Conservation (phyloP, 1,284 basidiomycete genomes). For the Tilletia walkeri region DNA sequence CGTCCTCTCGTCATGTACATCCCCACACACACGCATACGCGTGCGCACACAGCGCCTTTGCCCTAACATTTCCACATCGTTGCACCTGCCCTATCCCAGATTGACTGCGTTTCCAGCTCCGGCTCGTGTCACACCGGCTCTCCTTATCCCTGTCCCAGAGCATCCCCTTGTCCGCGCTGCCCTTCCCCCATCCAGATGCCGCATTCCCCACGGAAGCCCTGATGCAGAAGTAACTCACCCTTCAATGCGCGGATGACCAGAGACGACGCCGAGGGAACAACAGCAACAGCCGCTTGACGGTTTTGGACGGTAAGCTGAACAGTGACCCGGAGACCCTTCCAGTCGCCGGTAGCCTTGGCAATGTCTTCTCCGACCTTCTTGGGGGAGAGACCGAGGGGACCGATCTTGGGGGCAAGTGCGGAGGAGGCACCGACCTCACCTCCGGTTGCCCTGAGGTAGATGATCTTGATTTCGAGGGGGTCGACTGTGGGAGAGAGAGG, state of each 20-base stretch:
- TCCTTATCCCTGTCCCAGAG: too few species aligned
- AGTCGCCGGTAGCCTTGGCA: conserved; percentile 95
- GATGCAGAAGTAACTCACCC: conserved; percentile 25
- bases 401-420: conserved; percentile 98
- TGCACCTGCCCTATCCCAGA: too few species aligned
- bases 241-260: conserved; percentile 98
- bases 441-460: conserved; percentile 98
- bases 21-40: too few species aligned
- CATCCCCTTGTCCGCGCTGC: too few species aligned
- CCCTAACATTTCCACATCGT: too few species aligned
- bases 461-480: conserved; percentile 93
- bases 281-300: conserved; percentile 94
- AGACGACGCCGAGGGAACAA: conserved; percentile 96
- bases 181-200: not conserved
- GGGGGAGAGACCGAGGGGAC: conserved; percentile 99
- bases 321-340: conserved; percentile 99
- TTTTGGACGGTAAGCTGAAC: conserved; percentile 99
- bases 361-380: conserved; percentile 99
- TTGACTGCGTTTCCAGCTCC: too few species aligned
- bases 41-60: too few species aligned
- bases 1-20: too few species aligned
- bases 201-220: not conserved
- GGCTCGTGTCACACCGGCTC: too few species aligned
- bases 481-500: conserved; percentile 58
- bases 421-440: conserved; percentile 99